phyloP scores from a whole-genome alignment of 371 early-diverging fungal species.

The Polyrhizophydium stewartii region DNA sequence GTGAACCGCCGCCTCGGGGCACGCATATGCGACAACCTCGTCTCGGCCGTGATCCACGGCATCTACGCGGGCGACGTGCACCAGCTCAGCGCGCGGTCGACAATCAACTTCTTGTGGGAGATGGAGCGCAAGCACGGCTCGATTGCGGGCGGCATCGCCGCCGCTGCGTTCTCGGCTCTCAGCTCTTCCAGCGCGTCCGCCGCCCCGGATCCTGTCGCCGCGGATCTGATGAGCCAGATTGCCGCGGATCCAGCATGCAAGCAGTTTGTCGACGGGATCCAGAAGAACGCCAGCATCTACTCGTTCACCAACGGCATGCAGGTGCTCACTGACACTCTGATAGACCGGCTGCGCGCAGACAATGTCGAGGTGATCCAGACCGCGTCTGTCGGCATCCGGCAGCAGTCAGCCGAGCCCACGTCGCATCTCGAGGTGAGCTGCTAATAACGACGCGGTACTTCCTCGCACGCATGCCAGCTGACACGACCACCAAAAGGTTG shows the following conservation, averaged over 20 bases:
- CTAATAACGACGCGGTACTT: no score
- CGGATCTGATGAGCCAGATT: no score
- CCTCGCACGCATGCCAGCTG: no score
- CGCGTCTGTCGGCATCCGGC: no score
- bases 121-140: slow-evolving; percentile 66
- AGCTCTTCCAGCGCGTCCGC: slow-evolving; percentile 29
- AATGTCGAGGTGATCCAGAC: no score
- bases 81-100: slow-evolving; percentile 68
- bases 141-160: slow-evolving; percentile 42
- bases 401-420: no score
- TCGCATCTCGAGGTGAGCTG: no score
- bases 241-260: slow-evolving; percentile 28
- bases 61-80: slow-evolving; percentile 88
- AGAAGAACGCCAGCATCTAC: slow-evolving; percentile 56
- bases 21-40: slow-evolving; percentile 61
- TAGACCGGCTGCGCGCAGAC: slow-evolving; percentile 32
- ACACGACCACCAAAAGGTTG: no score
- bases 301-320: slow-evolving; percentile 81
- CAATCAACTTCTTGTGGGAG: slow-evolving; percentile 62
- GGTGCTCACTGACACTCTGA: slow-evolving; percentile 57
- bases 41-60: slow-evolving; percentile 87
- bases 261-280: slow-evolving; percentile 47
- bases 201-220: not conserved
- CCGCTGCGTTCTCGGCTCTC: slow-evolving; percentile 9
- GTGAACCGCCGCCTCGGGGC: slow-evolving; percentile 72